phyloP scores from a whole-genome alignment of 108 stramenopile genomes.

The Pelagomonas calceolata region DNA sequence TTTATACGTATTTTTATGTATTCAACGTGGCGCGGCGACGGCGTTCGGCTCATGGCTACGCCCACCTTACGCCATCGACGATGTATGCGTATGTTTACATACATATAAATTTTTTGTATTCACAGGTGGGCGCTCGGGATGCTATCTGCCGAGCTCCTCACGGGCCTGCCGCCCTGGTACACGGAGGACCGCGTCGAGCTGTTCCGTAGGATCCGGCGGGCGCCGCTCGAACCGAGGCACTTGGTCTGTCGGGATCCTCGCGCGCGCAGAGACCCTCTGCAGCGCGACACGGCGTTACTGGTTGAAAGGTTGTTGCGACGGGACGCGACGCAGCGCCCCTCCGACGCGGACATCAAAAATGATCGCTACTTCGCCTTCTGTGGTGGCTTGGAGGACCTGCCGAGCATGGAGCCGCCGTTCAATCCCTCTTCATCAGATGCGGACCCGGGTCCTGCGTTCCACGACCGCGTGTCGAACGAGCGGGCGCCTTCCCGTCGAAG shows the following conservation, averaged over 20 bases:
- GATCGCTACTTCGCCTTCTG: background rate
- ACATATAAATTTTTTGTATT: constrained; percentile 40
- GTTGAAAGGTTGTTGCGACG: background rate
- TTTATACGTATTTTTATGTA: too few relatives aligned
- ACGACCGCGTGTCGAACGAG: too few relatives aligned
- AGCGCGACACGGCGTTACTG: background rate
- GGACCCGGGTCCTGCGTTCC: too few relatives aligned
- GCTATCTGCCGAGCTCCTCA: constrained; percentile 92
- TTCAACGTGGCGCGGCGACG: too few relatives aligned
- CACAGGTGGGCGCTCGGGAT: constrained; percentile 96
- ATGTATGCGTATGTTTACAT: too few relatives aligned
- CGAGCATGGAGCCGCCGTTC: background rate
- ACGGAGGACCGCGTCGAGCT: constrained; percentile 86
- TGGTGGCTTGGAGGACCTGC: background rate
- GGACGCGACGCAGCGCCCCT: background rate
- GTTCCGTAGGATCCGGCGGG: constrained; percentile 71
- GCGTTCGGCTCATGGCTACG: too few relatives aligned
- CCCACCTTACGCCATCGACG: too few relatives aligned
- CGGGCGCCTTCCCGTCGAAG: too few relatives aligned
- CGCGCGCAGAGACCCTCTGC: background rate
- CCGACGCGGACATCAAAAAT: background rate
- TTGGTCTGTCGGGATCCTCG: background rate
- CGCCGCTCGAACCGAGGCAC: constrained; percentile 41
- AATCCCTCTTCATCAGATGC: background rate
- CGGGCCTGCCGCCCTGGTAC: constrained; percentile 95